Evolutionary conservation across 2,329 filamentous ascomycete genomes (phyloP).

Genomic region (Aspergillus puulaauensis): DNA sequence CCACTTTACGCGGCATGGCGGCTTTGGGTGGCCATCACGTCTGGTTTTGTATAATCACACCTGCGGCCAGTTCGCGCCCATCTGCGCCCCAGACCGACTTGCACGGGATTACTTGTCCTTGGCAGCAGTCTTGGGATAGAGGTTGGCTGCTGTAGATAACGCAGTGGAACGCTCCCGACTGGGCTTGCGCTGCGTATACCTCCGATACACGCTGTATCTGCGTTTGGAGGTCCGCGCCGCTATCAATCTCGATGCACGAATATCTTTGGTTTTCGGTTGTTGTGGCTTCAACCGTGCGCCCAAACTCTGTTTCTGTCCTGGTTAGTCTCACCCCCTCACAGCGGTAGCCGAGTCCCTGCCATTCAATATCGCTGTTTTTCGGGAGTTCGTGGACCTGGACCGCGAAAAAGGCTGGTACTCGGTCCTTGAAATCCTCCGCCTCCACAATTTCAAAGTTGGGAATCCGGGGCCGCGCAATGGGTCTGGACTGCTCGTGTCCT

Average conservation of each 20-base stretch:
- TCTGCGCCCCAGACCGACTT: slow-evolving; percentile 40
- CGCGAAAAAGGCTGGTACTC: slow-evolving; percentile 67
- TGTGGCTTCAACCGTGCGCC: slow-evolving; percentile 22
- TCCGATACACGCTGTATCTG: slow-evolving; percentile 26
- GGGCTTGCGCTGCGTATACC: slow-evolving; percentile 13
- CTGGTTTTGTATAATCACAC: slow-evolving; percentile 32
- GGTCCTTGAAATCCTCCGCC: slow-evolving; percentile 17
- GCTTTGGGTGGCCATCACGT: background rate
- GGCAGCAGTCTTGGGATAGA: slow-evolving; percentile 22
- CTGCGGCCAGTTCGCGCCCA: slow-evolving; percentile 36
- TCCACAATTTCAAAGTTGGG: slow-evolving; percentile 29
- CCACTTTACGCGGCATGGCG: background rate
- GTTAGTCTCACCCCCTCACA: slow-evolving; percentile 29
- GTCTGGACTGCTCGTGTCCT: slow-evolving; percentile 40
- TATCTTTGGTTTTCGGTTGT: slow-evolving; percentile 27
- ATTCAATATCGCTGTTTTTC: slow-evolving; percentile 73
- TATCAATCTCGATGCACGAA: slow-evolving; percentile 32
- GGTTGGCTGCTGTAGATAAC: slow-evolving; percentile 37
- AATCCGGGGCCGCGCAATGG: slow-evolving; percentile 19
- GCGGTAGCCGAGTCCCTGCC: slow-evolving; percentile 69
- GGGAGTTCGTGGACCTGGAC: slow-evolving; percentile 77
- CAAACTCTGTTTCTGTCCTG: slow-evolving; percentile 12
- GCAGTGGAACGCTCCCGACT: slow-evolving; percentile 22
- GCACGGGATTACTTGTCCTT: slow-evolving; percentile 43
- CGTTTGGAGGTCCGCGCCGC: slow-evolving; percentile 20